A percentile compares a stretch with the other conserved stretches of the same genome.
Conservation (phyloP, 495 filamentous ascomycete genomes). For the Xylaria curta region DNA sequence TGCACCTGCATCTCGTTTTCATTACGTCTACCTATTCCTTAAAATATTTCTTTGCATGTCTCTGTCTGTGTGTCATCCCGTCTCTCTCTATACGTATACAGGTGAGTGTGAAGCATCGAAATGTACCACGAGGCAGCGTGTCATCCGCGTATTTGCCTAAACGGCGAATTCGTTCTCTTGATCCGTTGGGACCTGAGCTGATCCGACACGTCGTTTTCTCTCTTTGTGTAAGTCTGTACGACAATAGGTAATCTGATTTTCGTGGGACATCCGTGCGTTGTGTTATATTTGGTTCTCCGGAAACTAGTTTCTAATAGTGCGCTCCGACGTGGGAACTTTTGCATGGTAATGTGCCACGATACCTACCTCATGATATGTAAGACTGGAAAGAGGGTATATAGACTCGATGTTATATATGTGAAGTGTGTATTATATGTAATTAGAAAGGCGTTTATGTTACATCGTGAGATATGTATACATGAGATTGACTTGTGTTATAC, state of each 20-base stretch:
- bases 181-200: not conserved
- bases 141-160: conserved; percentile 24
- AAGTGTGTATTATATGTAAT: not conserved
- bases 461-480: not conserved
- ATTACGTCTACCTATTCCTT: not conserved
- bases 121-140: conserved; percentile 8
- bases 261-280: not conserved
- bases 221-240: not conserved
- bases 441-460: not conserved
- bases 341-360: not conserved
- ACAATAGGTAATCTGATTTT: not conserved
- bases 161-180: conserved; percentile 4
- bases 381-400: not conserved
- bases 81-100: not conserved
- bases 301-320: conserved; percentile 1
- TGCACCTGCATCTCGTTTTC: not conserved
- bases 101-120: not conserved
- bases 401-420: not conserved
- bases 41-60: not conserved
- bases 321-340: not conserved
- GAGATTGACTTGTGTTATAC: not conserved
- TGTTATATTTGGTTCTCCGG: not conserved
- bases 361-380: not conserved
- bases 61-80: not conserved
- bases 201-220: not conserved